Evolutionary conservation across 2,329 filamentous ascomycete genomes (phyloP).

Genomic region (Apiospora aurea): DNA sequence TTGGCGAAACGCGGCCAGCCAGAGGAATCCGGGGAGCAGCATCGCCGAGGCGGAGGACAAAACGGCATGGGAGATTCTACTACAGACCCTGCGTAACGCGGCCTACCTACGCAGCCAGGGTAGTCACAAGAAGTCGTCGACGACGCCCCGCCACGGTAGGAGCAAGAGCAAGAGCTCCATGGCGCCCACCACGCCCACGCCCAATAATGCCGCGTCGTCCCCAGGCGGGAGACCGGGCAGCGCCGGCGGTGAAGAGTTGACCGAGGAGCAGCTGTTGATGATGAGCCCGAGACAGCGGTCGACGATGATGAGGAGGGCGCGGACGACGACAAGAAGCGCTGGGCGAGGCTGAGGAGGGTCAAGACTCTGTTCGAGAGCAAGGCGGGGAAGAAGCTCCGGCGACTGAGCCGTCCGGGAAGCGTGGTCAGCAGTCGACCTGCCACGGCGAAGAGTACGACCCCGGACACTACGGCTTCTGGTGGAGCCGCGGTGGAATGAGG

Average conservation of each 20-base stretch:
- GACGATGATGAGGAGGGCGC: slow-evolving; percentile 51
- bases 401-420: not conserved
- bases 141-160: slow-evolving; percentile 40
- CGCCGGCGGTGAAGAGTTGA: not conserved
- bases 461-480: not conserved
- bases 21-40: slow-evolving; percentile 57
- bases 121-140: slow-evolving; percentile 39
- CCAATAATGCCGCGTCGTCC: not conserved
- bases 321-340: slow-evolving; percentile 74
- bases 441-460: not conserved
- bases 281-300: slow-evolving; percentile 35
- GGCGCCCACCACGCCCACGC: slow-evolving; percentile 21
- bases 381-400: slow-evolving; percentile 58
- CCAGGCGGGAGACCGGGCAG: not conserved
- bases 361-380: slow-evolving; percentile 76
- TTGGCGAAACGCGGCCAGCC: slow-evolving; percentile 72
- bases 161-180: slow-evolving; percentile 39
- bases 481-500: not conserved
- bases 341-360: slow-evolving; percentile 73
- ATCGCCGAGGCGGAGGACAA: slow-evolving; percentile 45
- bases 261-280: not conserved
- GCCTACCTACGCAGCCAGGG: slow-evolving; percentile 55
- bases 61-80: slow-evolving; percentile 63
- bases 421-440: not conserved
- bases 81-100: slow-evolving; percentile 64